phyloP scores from a whole-genome alignment of 768 basidiomycete species.

The Guyanaporus albipodus region DNA sequence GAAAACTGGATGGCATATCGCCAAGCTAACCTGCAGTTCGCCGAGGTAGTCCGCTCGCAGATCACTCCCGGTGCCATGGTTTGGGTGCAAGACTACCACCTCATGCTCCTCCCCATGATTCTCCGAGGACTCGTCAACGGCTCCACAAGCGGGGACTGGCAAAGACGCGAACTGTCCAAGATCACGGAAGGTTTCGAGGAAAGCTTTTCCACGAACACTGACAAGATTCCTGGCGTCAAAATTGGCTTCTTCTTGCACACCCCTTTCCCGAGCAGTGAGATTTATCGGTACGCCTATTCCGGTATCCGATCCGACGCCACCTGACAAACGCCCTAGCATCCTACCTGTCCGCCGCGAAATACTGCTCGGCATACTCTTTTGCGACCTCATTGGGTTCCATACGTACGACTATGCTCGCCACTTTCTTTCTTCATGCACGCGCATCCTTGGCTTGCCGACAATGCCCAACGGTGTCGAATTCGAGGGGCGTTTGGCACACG shows the following conservation, averaged over 20 bases:
- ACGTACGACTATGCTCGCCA: slow-evolving; percentile 99
- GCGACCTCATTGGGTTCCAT: slow-evolving; percentile 98
- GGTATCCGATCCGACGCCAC: slow-evolving; percentile 10
- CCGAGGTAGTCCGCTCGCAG: slow-evolving; percentile 79
- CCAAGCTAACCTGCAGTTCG: slow-evolving; percentile 93
- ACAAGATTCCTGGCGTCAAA: slow-evolving; percentile 65
- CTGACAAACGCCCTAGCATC: slow-evolving; percentile 54
- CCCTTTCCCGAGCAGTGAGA: slow-evolving; percentile 96
- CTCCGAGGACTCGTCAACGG: slow-evolving; percentile 86
- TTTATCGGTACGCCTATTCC: slow-evolving; percentile 69
- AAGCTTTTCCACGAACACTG: slow-evolving; percentile 32
- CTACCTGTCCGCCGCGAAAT: slow-evolving; percentile 97
- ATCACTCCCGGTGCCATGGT: slow-evolving; percentile 88
- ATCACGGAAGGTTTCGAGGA: slow-evolving; percentile 71
- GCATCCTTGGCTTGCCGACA: slow-evolving; percentile 90
- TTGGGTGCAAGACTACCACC: slow-evolving; percentile 98
- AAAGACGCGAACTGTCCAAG: slow-evolving; percentile 57
- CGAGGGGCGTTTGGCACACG: slow-evolving; percentile 90
- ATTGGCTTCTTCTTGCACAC: slow-evolving; percentile 99
- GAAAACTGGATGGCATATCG: slow-evolving; percentile 98
- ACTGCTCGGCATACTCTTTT: slow-evolving; percentile 91
- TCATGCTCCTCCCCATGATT: slow-evolving; percentile 97
- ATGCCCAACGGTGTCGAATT: slow-evolving; percentile 99
- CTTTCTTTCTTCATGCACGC: slow-evolving; percentile 97
- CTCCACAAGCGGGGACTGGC: slow-evolving; percentile 52